phyloP scores from a whole-genome alignment of 495 filamentous ascomycete species.

The Aspergillus wentii region DNA sequence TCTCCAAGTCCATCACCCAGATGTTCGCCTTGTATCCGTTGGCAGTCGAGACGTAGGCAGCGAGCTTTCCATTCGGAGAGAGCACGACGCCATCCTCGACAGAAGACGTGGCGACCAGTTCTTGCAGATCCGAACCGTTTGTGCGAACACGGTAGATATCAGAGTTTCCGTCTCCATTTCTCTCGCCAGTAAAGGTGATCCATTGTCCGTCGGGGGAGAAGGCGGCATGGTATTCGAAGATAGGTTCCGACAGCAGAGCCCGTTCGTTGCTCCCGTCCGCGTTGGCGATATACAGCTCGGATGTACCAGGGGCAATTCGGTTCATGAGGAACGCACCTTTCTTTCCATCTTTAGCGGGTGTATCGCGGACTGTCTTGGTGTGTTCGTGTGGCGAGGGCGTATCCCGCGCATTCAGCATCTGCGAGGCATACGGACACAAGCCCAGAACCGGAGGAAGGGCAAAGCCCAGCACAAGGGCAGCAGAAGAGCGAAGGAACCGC shows the following conservation, averaged over 20 bases:
- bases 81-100: conserved; percentile 22
- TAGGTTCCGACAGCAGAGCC: conserved; percentile 18
- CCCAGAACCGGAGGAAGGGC: background rate
- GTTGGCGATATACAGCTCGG: conserved; percentile 27
- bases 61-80: conserved; percentile 22
- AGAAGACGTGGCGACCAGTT: conserved; percentile 15
- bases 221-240: conserved; percentile 31
- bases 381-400: background rate
- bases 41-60: conserved; percentile 22
- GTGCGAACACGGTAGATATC: conserved; percentile 24
- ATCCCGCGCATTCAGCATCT: background rate
- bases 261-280: conserved; percentile 26
- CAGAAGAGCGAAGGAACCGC: background rate
- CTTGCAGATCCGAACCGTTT: conserved; percentile 19
- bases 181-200: conserved; percentile 25
- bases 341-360: conserved; percentile 8
- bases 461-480: background rate
- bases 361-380: background rate
- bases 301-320: conserved; percentile 26
- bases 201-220: conserved; percentile 28
- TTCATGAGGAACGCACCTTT: conserved; percentile 29
- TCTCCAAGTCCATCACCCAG: conserved; percentile 22
- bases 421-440: background rate
- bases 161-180: conserved; percentile 24
- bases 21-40: conserved; percentile 20